Evolutionary conservation across 805 yeast genomes (phyloP).

Genomic region (Saturnispora sanitii): DNA sequence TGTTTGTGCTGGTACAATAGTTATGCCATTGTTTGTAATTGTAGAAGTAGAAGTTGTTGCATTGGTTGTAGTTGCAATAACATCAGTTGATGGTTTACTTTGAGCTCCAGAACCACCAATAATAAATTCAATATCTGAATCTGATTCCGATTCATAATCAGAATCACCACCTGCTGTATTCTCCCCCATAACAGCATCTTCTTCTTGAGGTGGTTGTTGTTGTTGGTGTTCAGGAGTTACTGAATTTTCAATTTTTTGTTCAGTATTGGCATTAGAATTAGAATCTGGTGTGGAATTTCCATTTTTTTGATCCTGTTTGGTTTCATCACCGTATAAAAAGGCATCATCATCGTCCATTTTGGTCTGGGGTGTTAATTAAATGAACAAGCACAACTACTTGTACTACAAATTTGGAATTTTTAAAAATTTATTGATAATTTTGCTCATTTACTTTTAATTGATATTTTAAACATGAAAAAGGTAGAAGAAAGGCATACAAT

Average conservation of each 20-base stretch:
- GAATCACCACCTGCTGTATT: slow-evolving; percentile 15
- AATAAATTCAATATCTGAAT: slow-evolving; percentile 70
- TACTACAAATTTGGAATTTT: no score
- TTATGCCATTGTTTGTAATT: slow-evolving; percentile 19
- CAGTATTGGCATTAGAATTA: no score
- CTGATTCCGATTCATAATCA: slow-evolving; percentile 22
- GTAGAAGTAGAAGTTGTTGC: slow-evolving; percentile 15
- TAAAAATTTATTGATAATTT: neutral
- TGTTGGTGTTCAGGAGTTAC: slow-evolving; percentile 1
- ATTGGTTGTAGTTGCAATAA: slow-evolving; percentile 10
- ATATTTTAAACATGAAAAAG: neutral
- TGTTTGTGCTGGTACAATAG: slow-evolving; percentile 23
- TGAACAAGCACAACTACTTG: no score
- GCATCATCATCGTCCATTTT: slow-evolving; percentile 48
- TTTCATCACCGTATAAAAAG: slow-evolving; percentile 44
- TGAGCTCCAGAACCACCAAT: slow-evolving; percentile 35
- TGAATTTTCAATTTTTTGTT: neutral
- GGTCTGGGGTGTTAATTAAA: no score
- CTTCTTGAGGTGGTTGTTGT: no score
- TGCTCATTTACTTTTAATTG: neutral
- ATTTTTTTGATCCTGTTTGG: neutral
- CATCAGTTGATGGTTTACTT: slow-evolving; percentile 21
- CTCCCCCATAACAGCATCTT: no score
- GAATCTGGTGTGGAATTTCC: neutral
- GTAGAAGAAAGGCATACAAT: no score